Percentiles rank a stretch among this genome's conserved stretches.
Conservation (phyloP, 2,329 filamentous ascomycete species). For the Fusarium drepaniforme region DNA sequence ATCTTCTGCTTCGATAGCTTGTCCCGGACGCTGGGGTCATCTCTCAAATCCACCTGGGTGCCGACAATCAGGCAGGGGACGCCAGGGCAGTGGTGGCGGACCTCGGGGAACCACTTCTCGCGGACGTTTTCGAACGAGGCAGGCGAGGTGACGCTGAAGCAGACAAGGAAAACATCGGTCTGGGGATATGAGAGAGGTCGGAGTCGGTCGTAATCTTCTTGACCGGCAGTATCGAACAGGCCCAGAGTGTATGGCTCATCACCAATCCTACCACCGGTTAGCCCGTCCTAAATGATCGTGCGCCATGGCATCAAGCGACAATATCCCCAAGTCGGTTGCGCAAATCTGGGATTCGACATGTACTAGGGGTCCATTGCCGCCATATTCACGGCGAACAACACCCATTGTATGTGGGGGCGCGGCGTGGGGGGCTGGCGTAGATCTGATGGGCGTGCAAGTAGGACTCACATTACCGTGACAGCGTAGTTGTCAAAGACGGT, state of each 20-base stretch:
- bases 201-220: slow-evolving; percentile 99
- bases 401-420: slow-evolving; percentile 25
- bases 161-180: slow-evolving; percentile 98
- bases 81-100: slow-evolving; percentile 97
- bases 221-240: slow-evolving; percentile 97
- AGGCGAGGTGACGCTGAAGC: slow-evolving; percentile 97
- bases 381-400: slow-evolving; percentile 11
- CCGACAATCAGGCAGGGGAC: slow-evolving; percentile 98
- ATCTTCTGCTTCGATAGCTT: slow-evolving; percentile 98
- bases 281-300: slow-evolving; percentile 10
- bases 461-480: slow-evolving; percentile 96
- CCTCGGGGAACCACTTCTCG: slow-evolving; percentile 99
- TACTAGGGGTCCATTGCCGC: slow-evolving; percentile 2
- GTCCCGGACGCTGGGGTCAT: slow-evolving; percentile 87
- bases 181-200: slow-evolving; percentile 97
- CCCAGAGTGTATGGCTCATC: slow-evolving; percentile 98
- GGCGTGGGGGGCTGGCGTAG: slow-evolving; percentile 28
- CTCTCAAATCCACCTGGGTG: slow-evolving; percentile 95
- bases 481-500: slow-evolving; percentile 99
- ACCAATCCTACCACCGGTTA: slow-evolving; percentile 80
- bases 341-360: slow-evolving; percentile 10
- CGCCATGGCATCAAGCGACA: neutral
- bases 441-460: slow-evolving; percentile 33
- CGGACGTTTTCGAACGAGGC: slow-evolving; percentile 99
- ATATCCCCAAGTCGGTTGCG: slow-evolving; percentile 6